phyloP scores from a whole-genome alignment of 2,329 filamentous ascomycete species.

The Aureobasidium sp. region DNA sequence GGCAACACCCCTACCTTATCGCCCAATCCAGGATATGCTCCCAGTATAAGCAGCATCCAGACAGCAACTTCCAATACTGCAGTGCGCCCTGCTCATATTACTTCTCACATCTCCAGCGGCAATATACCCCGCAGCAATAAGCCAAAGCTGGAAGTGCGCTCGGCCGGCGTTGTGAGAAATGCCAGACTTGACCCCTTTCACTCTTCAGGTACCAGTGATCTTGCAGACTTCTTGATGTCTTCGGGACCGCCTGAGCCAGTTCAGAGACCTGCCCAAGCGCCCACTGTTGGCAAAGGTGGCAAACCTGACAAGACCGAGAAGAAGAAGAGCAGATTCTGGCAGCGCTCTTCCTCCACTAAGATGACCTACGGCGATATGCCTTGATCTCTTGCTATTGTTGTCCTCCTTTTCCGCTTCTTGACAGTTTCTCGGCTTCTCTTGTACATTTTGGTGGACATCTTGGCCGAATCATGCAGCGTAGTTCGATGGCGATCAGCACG shows the following conservation, averaged over 20 bases:
- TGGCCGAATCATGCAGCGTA: not conserved
- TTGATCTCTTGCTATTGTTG: not conserved
- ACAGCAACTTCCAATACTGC: slow-evolving; percentile 19
- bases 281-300: not conserved
- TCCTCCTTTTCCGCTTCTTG: not conserved
- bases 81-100: slow-evolving; percentile 9
- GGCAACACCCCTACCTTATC: not conserved
- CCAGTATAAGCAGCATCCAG: slow-evolving; percentile 5
- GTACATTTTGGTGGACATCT: not conserved
- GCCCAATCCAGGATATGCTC: slow-evolving; percentile 10
- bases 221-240: slow-evolving; percentile 36
- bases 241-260: slow-evolving; percentile 27
- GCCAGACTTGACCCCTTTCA: slow-evolving; percentile 20
- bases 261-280: slow-evolving; percentile 13
- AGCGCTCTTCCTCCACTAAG: slow-evolving; percentile 11
- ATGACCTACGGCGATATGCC: slow-evolving; percentile 19
- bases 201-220: slow-evolving; percentile 27
- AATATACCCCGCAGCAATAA: slow-evolving; percentile 13
- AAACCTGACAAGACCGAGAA: slow-evolving; percentile 20
- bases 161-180: slow-evolving; percentile 21
- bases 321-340: slow-evolving; percentile 17
- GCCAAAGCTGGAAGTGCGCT: slow-evolving; percentile 13
- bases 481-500: not conserved
- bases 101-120: slow-evolving; percentile 6
- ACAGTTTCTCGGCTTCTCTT: not conserved